Conservation (phyloP, 2,329 filamentous ascomycete species). For the Neopestalotiopsis rosae region DNA sequence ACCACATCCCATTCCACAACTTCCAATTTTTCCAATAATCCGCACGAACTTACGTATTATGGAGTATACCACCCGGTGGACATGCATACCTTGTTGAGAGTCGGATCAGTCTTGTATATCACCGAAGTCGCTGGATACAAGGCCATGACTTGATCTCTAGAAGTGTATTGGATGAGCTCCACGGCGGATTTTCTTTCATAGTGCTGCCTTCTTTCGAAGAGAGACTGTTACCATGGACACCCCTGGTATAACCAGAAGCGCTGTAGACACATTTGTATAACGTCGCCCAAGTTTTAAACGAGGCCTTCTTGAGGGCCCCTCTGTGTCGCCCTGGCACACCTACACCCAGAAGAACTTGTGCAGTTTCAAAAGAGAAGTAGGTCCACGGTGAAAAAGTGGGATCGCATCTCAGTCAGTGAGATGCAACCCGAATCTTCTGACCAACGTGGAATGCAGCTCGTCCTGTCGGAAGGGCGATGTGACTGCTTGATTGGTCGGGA, state of each 20-base stretch:
- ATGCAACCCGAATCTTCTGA: background rate
- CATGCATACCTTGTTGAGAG: background rate
- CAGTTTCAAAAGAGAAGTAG: background rate
- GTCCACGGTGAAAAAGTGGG: slow-evolving; percentile 1
- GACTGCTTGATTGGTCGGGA: background rate
- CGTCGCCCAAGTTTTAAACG: too few species aligned
- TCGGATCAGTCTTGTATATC: background rate
- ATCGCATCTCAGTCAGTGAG: slow-evolving; percentile 1
- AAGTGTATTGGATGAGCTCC: background rate
- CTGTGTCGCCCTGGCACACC: background rate
- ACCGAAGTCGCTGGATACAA: background rate
- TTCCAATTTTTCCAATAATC: background rate
- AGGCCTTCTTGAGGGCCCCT: background rate
- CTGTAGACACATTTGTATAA: too few species aligned
- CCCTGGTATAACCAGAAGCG: too few species aligned
- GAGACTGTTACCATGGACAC: too few species aligned
- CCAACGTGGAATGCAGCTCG: slow-evolving; percentile 10
- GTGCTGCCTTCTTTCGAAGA: too few species aligned
- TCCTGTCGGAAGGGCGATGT: background rate
- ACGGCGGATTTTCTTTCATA: too few species aligned
- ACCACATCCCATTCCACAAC: background rate
- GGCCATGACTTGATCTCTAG: background rate
- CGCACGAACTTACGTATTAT: background rate
- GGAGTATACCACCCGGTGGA: background rate
- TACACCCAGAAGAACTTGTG: background rate